phyloP scores from a whole-genome alignment of 805 yeast genomes.

The Starmerella cellae region DNA sequence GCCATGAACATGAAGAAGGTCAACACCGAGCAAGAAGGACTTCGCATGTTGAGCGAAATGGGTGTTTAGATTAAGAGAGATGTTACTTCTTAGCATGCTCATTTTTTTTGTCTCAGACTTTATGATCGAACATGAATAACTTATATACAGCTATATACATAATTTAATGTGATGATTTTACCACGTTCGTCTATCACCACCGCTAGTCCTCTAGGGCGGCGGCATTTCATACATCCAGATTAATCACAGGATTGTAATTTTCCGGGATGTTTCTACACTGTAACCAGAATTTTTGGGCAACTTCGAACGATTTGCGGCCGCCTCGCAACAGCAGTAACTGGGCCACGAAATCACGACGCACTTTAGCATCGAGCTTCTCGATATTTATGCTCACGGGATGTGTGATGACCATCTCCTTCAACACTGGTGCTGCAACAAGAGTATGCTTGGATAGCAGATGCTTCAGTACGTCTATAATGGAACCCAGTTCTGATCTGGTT shows the following conservation, averaged over 20 bases:
- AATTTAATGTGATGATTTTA: neutral
- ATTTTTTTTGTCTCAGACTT: neutral
- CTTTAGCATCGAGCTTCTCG: conserved; percentile 10
- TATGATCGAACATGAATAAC: neutral
- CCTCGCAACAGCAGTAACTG: conserved; percentile 26
- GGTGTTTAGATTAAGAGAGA: conserved; percentile 6
- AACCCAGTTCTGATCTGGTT: conserved; percentile 34
- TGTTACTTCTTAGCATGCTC: too few relatives aligned
- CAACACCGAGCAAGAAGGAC: conserved; percentile 8
- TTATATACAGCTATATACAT: too few relatives aligned
- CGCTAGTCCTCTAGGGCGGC: neutral
- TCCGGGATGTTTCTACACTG: conserved; percentile 25
- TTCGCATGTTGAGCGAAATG: conserved; percentile 13
- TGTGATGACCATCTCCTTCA: conserved; percentile 13
- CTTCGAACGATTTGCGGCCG: conserved; percentile 20
- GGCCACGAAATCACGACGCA: conserved; percentile 22
- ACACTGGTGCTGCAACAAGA: conserved; percentile 7
- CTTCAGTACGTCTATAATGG: conserved; percentile 33
- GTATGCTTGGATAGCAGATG: conserved; percentile 22
- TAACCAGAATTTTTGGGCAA: conserved; percentile 27
- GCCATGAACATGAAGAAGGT: conserved; percentile 34
- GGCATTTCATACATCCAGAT: neutral
- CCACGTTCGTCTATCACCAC: neutral
- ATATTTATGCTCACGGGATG: conserved; percentile 12
- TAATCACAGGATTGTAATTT: conserved; percentile 13